Evolutionary conservation across 108 stramenopile species (phyloP), one percentile per base, ranked within the genome.

Genomic region (Discostella stelligeroides): DNA sequence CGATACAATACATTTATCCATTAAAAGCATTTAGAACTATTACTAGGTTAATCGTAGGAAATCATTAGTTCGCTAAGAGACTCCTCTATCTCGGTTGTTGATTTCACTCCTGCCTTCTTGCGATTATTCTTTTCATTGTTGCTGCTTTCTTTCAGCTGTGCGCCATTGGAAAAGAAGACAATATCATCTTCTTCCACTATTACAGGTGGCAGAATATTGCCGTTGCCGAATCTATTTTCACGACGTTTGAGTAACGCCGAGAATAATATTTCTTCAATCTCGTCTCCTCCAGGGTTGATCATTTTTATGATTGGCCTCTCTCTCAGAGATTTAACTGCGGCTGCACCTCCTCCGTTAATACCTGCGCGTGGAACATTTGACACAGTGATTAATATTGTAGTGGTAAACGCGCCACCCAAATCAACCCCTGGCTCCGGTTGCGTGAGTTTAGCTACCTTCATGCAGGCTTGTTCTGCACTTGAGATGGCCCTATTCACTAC

Each of bases 401-500:
- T 20, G 1, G 49, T 23, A 53, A 25, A 11, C 12, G 51, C 24
- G 6, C 1, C 51, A 0, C 51, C 51, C 51, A 53, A 27, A 23
- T 27, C 13, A 25, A 53, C 27, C 12, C 51, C 24, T 27, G 51
- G 25, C 24, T 10, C 10, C 13, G 51, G 51, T 25, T 50, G 15
- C 21, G 17, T 50, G 49, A 50, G 18, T 24, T 20, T 53, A 14
- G 51, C 51, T 25, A 53, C 51, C 51, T 53, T 53, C 2, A 27
- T 27, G 24, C 10, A 24, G 21, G 51, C 24, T 23, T 25, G 24
- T 23, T 53, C 51, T 27, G 51, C 51, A 53, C 24, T 53, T 1
- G 51, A 27, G 51, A 53, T 53, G 21, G 13, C 23, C 51, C 25
- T 53, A 53, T 25, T 53, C 51, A 53, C 24, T 7, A 18, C n/a